These are phyloP conservation scores for Alternaria incomplexa DNA, from an alignment of 2,329 filamentous ascomycete species.

Conservation along the genomic window DNA sequence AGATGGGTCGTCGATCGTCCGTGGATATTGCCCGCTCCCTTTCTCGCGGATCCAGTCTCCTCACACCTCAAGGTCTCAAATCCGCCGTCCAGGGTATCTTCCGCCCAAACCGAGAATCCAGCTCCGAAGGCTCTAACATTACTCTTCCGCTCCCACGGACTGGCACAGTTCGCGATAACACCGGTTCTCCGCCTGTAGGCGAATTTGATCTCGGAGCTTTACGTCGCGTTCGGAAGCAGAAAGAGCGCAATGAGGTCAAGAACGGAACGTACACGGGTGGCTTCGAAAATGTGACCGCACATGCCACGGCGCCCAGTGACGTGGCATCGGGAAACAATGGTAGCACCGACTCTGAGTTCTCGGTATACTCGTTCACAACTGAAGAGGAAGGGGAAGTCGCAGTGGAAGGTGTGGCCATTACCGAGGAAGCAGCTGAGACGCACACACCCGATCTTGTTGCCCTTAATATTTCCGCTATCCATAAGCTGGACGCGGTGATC, in stretches of 20 bases:
- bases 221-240: conserved; percentile 33
- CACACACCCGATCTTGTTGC: conserved; percentile 48
- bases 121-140: conserved; percentile 42
- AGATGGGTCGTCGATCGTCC: conserved; percentile 31
- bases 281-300: conserved; percentile 15
- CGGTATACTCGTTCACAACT: conserved; percentile 29
- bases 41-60: conserved; percentile 16
- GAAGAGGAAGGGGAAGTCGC: conserved; percentile 54
- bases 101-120: conserved; percentile 33
- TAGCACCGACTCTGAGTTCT: conserved; percentile 25
- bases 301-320: background rate
- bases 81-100: conserved; percentile 40
- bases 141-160: conserved; percentile 38
- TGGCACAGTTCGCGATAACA: conserved; percentile 27
- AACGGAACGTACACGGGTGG: conserved; percentile 22
- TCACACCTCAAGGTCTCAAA: conserved; percentile 35
- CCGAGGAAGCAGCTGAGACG: conserved; percentile 62
- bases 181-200: conserved; percentile 9
- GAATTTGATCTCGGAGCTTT: conserved; percentile 38
- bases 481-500: conserved; percentile 2
- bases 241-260: conserved; percentile 31
- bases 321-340: background rate
- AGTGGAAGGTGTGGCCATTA: conserved; percentile 59
- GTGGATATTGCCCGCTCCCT: conserved; percentile 27
- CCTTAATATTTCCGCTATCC: background rate